phyloP scores from a whole-genome alignment of 2,329 filamentous ascomycete species.

The Cercospora sp. region DNA sequence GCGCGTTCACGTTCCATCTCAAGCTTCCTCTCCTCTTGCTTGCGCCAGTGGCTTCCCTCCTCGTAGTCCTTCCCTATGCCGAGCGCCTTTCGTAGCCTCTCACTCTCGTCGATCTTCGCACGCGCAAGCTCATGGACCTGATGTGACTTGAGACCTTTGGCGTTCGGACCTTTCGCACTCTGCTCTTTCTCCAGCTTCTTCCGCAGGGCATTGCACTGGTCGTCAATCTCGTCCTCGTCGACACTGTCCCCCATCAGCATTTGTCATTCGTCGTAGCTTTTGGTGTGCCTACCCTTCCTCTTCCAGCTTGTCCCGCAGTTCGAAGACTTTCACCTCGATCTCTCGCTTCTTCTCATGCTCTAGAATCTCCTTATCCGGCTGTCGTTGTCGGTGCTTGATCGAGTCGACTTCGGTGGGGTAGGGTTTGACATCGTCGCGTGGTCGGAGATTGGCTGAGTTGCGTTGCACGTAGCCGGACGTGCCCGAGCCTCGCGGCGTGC shows the following conservation, averaged over 20 bases:
- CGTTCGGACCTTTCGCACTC: conserved; percentile 45
- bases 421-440: conserved; percentile 75
- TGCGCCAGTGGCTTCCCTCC: conserved; percentile 82
- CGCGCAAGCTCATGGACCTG: conserved; percentile 95
- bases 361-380: conserved; percentile 88
- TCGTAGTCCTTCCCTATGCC: conserved; percentile 85
- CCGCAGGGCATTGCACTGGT: conserved; percentile 66
- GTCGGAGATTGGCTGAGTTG: conserved; percentile 84
- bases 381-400: conserved; percentile 72
- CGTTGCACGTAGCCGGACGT: conserved; percentile 97
- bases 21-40: conserved; percentile 68
- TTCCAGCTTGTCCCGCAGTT: conserved; percentile 85
- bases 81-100: conserved; percentile 79
- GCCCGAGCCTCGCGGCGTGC: conserved; percentile 89
- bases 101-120: conserved; percentile 94
- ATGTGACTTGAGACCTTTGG: conserved; percentile 75
- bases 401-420: conserved; percentile 68
- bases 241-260: conserved; percentile 51
- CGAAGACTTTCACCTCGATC: conserved; percentile 90
- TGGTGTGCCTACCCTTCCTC: conserved; percentile 68
- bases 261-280: too few species aligned
- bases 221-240: conserved; percentile 89
- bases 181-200: conserved; percentile 62
- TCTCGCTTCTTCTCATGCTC: conserved; percentile 91
- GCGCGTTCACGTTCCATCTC: conserved; percentile 30